phyloP scores from a whole-genome alignment of 108 stramenopile species.

The Skeletonema marinoi region DNA sequence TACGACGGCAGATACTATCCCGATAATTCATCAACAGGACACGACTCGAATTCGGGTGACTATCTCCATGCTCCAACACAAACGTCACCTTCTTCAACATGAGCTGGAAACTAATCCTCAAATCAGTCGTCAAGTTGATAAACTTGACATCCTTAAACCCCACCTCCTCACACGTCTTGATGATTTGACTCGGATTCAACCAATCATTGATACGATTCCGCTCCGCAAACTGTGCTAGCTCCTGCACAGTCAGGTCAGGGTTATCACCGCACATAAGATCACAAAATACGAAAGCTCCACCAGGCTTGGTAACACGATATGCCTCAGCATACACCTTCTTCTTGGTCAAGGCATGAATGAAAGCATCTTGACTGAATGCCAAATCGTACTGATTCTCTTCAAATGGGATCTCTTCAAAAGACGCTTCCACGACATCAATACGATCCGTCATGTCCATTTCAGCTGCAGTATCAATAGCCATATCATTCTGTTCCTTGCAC shows the following conservation, averaged over 20 bases:
- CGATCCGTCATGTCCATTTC: slow-evolving; percentile 36
- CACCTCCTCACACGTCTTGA: slow-evolving; percentile 29
- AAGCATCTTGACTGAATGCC: slow-evolving; percentile 63
- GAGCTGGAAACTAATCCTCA: slow-evolving; percentile 52
- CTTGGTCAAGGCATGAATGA: slow-evolving; percentile 59
- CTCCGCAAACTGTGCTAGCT: slow-evolving; percentile 47
- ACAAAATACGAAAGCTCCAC: slow-evolving; percentile 61
- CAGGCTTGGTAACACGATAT: slow-evolving; percentile 58
- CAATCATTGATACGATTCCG: slow-evolving; percentile 59
- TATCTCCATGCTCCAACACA: slow-evolving; percentile 39
- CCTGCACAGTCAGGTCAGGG: slow-evolving; percentile 44
- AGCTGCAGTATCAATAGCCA: slow-evolving; percentile 34
- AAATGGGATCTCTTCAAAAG: slow-evolving; percentile 46
- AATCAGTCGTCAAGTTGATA: slow-evolving; percentile 54
- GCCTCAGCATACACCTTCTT: slow-evolving; percentile 49
- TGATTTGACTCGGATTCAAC: slow-evolving; percentile 52
- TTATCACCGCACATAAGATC: slow-evolving; percentile 62
- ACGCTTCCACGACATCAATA: slow-evolving; percentile 37
- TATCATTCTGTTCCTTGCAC: slow-evolving; percentile 59
- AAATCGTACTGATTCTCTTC: slow-evolving; percentile 50
- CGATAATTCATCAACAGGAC: slow-evolving; percentile 47
- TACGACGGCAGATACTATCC: slow-evolving; percentile 44
- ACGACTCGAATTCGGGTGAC: slow-evolving; percentile 26
- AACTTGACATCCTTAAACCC: slow-evolving; percentile 61
- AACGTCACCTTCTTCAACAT: slow-evolving; percentile 59